Percentiles rank a stretch among this genome's conserved stretches.
phyloP scores from a whole-genome alignment of 164 flowering plant genomes.

The Kingdonia uniflora region DNA sequence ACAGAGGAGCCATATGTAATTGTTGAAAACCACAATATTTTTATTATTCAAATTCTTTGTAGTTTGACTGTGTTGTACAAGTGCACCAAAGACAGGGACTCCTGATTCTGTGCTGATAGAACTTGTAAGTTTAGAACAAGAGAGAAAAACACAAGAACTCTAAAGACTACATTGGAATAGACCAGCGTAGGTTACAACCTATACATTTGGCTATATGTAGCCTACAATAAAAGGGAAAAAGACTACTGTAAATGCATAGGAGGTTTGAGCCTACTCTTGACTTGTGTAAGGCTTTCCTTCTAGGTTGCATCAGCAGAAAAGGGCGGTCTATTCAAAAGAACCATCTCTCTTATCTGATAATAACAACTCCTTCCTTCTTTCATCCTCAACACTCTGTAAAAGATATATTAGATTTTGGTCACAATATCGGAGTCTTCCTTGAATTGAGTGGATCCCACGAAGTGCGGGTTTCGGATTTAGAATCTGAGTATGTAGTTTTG shows the following conservation, averaged over 20 bases:
- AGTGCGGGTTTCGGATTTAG: conserved; percentile 50
- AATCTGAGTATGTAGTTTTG: conserved; percentile 77
- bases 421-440: conserved; percentile 57
- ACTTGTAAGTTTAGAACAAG: too few relatives aligned
- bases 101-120: conserved; percentile 89
- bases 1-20: conserved; percentile 59
- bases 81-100: conserved; percentile 94
- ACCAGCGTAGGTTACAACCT: too few relatives aligned
- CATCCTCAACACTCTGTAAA: conserved; percentile 49
- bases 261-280: conserved; percentile 74
- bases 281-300: conserved; percentile 66
- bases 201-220: too few relatives aligned
- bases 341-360: conserved; percentile 44
- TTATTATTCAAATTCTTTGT: conserved; percentile 55
- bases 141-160: too few relatives aligned
- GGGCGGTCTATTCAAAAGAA: conserved; percentile 36
- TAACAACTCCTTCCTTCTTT: conserved; percentile 23
- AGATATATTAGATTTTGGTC: conserved; percentile 68
- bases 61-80: conserved; percentile 69
- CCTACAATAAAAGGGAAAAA: too few relatives aligned
- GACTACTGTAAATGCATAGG: conserved; percentile 66
- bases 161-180: too few relatives aligned
- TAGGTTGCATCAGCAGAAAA: conserved; percentile 41
- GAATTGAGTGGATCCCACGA: conserved; percentile 43
- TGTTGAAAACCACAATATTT: conserved; percentile 38